These are phyloP conservation scores for Filosporella fistucella DNA, from an alignment of 495 filamentous ascomycete species.

Conservation along the genomic window DNA sequence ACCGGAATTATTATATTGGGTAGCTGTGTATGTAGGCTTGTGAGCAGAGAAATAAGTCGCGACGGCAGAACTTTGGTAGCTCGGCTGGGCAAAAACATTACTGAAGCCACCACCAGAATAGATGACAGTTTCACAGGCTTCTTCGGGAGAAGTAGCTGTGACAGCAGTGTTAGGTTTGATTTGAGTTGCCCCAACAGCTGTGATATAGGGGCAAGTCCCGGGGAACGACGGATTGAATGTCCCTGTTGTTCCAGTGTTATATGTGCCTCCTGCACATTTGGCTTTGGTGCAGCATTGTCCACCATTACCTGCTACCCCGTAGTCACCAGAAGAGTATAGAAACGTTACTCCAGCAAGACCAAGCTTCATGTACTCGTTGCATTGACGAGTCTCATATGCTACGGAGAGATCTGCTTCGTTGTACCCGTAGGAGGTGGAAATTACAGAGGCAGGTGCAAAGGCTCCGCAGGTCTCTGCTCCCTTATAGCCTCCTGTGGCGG, in stretches of 20 bases:
- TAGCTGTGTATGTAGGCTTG: slow-evolving; percentile 19
- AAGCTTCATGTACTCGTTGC: slow-evolving; percentile 32
- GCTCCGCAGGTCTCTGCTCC: slow-evolving; percentile 14
- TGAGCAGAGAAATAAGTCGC: slow-evolving; percentile 14
- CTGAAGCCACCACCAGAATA: slow-evolving; percentile 44
- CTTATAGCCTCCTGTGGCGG: slow-evolving; percentile 12
- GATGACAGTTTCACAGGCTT: slow-evolving; percentile 25
- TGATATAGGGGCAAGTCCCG: slow-evolving; percentile 41
- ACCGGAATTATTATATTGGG: slow-evolving; percentile 32
- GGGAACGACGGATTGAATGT: slow-evolving; percentile 37
- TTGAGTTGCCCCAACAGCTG: slow-evolving; percentile 38
- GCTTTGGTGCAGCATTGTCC: slow-evolving; percentile 23
- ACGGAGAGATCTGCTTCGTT: slow-evolving; percentile 32
- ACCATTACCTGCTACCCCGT: slow-evolving; percentile 37
- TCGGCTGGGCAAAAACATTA: slow-evolving; percentile 34
- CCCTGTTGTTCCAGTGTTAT: slow-evolving; percentile 11
- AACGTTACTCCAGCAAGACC: slow-evolving; percentile 34
- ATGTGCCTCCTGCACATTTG: slow-evolving; percentile 21
- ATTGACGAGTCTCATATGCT: slow-evolving; percentile 20
- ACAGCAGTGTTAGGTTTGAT: slow-evolving; percentile 23
- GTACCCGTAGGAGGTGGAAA: slow-evolving; percentile 21
- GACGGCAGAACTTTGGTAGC: slow-evolving; percentile 16
- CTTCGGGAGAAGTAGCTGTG: slow-evolving; percentile 17
- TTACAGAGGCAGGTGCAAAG: slow-evolving; percentile 13
- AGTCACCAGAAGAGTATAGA: slow-evolving; percentile 35